phyloP scores from a whole-genome alignment of 1,139 yeast species.

The Suhomyces ambrosiae region DNA sequence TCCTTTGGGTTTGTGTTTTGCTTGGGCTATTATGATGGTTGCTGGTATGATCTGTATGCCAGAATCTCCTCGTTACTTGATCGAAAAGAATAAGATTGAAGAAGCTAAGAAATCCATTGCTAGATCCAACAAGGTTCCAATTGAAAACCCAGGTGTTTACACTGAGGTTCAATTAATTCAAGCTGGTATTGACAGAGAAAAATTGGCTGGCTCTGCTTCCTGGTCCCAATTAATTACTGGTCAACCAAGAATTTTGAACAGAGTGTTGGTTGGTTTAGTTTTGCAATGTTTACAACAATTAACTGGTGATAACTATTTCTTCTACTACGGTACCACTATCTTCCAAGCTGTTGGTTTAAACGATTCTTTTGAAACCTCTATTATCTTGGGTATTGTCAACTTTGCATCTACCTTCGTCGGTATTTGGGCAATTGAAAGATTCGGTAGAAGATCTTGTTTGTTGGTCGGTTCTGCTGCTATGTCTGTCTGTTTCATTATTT shows the following conservation, averaged over 20 bases:
- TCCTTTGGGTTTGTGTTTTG: conserved; percentile 26
- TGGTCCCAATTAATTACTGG: conserved; percentile 70
- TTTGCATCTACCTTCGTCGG: conserved; percentile 73
- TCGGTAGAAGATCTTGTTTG: conserved; percentile 71
- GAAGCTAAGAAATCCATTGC: conserved; percentile 57
- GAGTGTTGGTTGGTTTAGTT: conserved; percentile 66
- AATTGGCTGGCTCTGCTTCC: conserved; percentile 63
- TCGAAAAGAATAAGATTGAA: conserved; percentile 23
- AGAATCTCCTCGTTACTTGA: conserved; percentile 29
- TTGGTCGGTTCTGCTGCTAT: conserved; percentile 61
- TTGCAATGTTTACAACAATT: conserved; percentile 74
- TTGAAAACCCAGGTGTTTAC: conserved; percentile 58
- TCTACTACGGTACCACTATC: conserved; percentile 78
- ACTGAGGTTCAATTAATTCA: conserved; percentile 61
- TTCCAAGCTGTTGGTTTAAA: conserved; percentile 74
- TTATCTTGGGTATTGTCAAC: conserved; percentile 77
- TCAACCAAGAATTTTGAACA: conserved; percentile 64
- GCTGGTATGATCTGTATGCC: conserved; percentile 28
- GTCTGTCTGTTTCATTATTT: conserved; percentile 65
- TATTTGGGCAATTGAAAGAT: conserved; percentile 63
- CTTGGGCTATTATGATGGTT: conserved; percentile 28
- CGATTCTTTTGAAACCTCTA: conserved; percentile 76
- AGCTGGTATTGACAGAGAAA: conserved; percentile 66
- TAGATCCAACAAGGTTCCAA: conserved; percentile 22
- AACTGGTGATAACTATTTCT: conserved; percentile 80